phyloP scores from a whole-genome alignment of 768 basidiomycete species.

The Boletus speciosus region DNA sequence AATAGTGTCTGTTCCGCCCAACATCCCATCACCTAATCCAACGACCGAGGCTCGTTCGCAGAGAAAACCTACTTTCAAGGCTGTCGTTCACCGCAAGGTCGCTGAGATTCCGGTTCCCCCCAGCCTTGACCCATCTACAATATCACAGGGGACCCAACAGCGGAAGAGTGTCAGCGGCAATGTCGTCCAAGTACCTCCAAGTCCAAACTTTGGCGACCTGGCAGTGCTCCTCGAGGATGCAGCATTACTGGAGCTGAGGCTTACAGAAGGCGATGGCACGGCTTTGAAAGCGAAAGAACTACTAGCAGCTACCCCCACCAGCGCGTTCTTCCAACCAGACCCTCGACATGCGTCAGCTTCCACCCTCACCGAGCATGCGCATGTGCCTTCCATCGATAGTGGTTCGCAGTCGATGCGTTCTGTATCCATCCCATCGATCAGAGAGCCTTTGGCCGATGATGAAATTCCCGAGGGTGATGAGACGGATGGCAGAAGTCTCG shows the following conservation, averaged over 20 bases:
- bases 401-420: constrained; percentile 27
- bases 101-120: constrained; percentile 34
- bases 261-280: constrained; percentile 42
- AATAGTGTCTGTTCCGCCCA: constrained; percentile 1
- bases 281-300: constrained; percentile 9
- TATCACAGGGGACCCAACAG: constrained; percentile 29
- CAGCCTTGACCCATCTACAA: constrained; percentile 17
- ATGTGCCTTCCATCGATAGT: constrained; percentile 15
- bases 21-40: constrained; percentile 7
- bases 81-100: constrained; percentile 57
- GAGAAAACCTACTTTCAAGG: constrained; percentile 40
- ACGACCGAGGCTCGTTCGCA: constrained; percentile 2
- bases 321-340: constrained; percentile 22
- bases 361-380: constrained; percentile 20
- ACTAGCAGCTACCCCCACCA: constrained; percentile 24
- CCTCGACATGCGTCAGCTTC: constrained; percentile 18
- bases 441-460: constrained; percentile 25
- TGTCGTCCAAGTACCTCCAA: constrained; percentile 37
- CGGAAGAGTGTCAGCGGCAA: constrained; percentile 23
- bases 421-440: constrained; percentile 29
- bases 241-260: constrained; percentile 51
- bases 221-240: constrained; percentile 55
- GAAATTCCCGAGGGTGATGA: constrained; percentile 26
- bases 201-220: constrained; percentile 52
- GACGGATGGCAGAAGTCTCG: constrained; percentile 30